Conservation (phyloP, 768 basidiomycete genomes). For the Paxillus rubicundulus region DNA sequence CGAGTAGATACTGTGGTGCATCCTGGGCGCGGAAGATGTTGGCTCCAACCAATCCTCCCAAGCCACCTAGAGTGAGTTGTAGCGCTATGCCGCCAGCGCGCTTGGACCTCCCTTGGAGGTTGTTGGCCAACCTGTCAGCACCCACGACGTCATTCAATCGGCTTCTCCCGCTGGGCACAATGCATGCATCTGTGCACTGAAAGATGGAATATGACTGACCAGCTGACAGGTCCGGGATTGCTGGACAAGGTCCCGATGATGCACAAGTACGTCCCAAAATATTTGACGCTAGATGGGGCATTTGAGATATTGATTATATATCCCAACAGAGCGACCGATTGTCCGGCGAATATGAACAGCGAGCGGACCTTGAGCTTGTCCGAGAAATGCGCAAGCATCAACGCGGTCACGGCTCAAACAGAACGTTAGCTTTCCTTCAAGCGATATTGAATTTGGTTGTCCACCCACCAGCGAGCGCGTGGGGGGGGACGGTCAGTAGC, state of each 20-base stretch:
- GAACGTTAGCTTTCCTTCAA: background rate
- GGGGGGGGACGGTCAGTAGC: no score
- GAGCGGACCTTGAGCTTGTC: slow-evolving; percentile 53
- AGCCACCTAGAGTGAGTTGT: slow-evolving; percentile 57
- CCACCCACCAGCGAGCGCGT: slow-evolving; percentile 56
- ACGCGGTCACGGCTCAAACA: slow-evolving; percentile 50
- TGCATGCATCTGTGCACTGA: no score
- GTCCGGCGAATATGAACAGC: slow-evolving; percentile 59
- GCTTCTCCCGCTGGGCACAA: no score
- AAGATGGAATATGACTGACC: slow-evolving; percentile 48
- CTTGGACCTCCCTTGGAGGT: slow-evolving; percentile 7
- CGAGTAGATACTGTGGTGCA: no score
- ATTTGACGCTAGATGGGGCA: no score
- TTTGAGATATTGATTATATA: no score
- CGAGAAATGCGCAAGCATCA: slow-evolving; percentile 53
- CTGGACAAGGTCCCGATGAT: no score
- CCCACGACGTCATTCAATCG: background rate
- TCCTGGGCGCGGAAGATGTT: slow-evolving; percentile 60
- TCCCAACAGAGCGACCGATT: slow-evolving; percentile 58
- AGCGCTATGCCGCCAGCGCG: slow-evolving; percentile 9
- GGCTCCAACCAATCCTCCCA: slow-evolving; percentile 57
- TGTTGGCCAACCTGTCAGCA: slow-evolving; percentile 3
- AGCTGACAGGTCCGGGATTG: no score
- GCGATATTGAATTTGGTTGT: background rate
- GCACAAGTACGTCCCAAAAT: no score